phyloP scores from a whole-genome alignment of 1,284 basidiomycete genomes.

The Heterobasidion irregulare region DNA sequence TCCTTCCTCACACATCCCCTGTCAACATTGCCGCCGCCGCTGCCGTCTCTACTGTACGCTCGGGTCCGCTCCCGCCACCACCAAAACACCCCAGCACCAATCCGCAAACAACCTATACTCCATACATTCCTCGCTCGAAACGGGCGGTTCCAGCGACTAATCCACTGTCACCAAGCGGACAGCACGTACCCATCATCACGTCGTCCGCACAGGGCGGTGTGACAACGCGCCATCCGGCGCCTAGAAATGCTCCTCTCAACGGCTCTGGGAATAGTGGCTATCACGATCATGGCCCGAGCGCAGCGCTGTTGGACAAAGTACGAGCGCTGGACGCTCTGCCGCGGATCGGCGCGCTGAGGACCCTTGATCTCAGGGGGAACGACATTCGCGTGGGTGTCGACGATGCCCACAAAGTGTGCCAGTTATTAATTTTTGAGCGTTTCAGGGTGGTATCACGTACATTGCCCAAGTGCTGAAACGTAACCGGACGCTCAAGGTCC shows the following conservation, averaged over 20 bases:
- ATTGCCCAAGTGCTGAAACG: conserved; percentile 93
- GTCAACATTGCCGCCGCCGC: neutral
- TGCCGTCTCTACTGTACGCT: conserved; percentile 13
- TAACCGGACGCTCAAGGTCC: conserved; percentile 89
- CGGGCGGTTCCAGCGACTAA: conserved; percentile 31
- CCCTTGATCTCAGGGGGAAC: conserved; percentile 88
- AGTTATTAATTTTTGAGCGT: conserved; percentile 3
- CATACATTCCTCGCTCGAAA: conserved; percentile 64
- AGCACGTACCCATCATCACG: conserved; percentile 62
- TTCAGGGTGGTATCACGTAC: conserved; percentile 69
- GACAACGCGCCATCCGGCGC: conserved; percentile 53
- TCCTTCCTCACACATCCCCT: conserved; percentile 8
- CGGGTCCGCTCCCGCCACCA: conserved; percentile 45
- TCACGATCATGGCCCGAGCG: conserved; percentile 52
- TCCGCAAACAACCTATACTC: conserved; percentile 70
- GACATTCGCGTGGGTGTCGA: conserved; percentile 63
- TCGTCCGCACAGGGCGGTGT: conserved; percentile 73
- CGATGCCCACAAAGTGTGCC: too few species aligned
- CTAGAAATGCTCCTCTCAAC: conserved; percentile 12
- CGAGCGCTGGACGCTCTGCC: conserved; percentile 81
- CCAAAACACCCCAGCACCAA: conserved; percentile 45
- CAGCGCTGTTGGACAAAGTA: conserved; percentile 71
- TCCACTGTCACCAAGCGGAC: conserved; percentile 46
- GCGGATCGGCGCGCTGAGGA: conserved; percentile 77
- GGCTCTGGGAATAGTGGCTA: conserved; percentile 1